Percentiles rank a stretch among this genome's conserved stretches.
These are phyloP conservation scores for Alternaria triticina DNA, from an alignment of 2,329 filamentous ascomycete genomes.

Conservation along the genomic window DNA sequence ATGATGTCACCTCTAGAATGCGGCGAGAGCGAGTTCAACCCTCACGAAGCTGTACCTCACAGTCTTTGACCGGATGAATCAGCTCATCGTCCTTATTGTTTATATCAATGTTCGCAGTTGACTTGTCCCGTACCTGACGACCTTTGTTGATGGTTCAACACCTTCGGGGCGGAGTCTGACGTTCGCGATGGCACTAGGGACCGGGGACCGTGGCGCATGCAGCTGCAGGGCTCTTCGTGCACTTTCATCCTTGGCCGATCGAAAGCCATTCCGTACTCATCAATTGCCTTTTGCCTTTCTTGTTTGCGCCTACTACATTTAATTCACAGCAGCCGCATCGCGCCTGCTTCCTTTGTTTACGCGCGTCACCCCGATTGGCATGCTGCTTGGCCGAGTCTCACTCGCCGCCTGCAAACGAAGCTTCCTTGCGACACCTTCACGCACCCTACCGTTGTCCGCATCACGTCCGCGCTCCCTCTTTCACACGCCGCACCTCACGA, in stretches of 20 bases:
- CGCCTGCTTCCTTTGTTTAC: slow-evolving; percentile 3
- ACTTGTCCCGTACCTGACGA: neutral
- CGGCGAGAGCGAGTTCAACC: neutral
- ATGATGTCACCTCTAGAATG: neutral
- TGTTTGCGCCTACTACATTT: slow-evolving; percentile 7
- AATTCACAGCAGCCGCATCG: slow-evolving; percentile 8
- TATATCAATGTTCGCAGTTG: neutral
- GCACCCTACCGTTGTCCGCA: slow-evolving; percentile 11
- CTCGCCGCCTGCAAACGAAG: slow-evolving; percentile 40
- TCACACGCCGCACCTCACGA: neutral
- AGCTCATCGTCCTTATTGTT: neutral
- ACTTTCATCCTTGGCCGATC: slow-evolving; percentile 6
- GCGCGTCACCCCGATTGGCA: slow-evolving; percentile 20
- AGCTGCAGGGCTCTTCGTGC: slow-evolving; percentile 21
- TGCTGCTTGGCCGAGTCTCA: slow-evolving; percentile 39
- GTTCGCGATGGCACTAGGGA: slow-evolving; percentile 1
- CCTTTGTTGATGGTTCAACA: neutral
- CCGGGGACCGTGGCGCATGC: slow-evolving; percentile 20
- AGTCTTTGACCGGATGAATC: neutral
- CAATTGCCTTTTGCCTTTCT: neutral
- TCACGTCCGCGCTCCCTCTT: slow-evolving; percentile 8
- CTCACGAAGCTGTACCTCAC: neutral
- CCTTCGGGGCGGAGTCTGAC: neutral
- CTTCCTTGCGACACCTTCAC: slow-evolving; percentile 25
- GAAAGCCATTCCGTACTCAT: slow-evolving; percentile 3